Conservation (phyloP, 176 grass and related monocot species). For the Bolboschoenus planiculmis region DNA sequence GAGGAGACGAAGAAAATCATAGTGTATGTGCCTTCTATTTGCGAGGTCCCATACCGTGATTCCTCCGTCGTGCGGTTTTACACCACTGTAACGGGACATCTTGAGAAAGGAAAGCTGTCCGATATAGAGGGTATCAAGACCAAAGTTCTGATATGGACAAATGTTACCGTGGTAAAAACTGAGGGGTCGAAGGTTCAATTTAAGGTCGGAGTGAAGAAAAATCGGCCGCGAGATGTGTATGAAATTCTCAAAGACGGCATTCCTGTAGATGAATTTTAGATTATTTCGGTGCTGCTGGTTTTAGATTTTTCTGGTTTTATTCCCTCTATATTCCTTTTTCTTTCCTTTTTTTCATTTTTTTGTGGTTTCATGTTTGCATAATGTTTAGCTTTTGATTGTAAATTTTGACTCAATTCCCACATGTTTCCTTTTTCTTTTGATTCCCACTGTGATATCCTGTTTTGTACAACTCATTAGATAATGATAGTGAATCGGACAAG, state of each 20-base stretch:
- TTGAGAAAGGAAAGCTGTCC: conserved; percentile 52
- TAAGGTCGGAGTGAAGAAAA: conserved; percentile 67
- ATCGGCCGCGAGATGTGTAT: conserved; percentile 57
- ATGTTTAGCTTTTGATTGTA: not conserved
- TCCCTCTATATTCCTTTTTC: not conserved
- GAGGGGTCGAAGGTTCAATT: conserved; percentile 76
- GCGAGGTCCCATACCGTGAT: conserved; percentile 86
- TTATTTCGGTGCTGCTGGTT: conserved; percentile 15
- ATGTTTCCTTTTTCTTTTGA: too few relatives aligned
- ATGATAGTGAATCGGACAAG: not conserved
- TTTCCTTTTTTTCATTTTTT: not conserved
- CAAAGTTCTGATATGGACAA: conserved; percentile 85
- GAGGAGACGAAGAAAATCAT: conserved; percentile 69
- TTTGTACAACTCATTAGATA: not conserved
- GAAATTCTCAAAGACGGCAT: conserved; percentile 57
- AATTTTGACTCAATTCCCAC: not conserved
- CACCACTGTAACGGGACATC: conserved; percentile 43
- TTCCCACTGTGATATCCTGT: too few relatives aligned
- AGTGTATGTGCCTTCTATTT: conserved; percentile 66
- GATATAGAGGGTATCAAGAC: conserved; percentile 85
- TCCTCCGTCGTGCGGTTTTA: conserved; percentile 72
- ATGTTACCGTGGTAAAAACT: conserved; percentile 63
- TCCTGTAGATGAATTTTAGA: conserved; percentile 59
- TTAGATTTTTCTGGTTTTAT: not conserved
- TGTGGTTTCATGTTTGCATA: not conserved